Evolutionary conservation across 805 yeast species (phyloP), one percentile per base, ranked within the genome.

Genomic region (Pichia thaimueangensis): DNA sequence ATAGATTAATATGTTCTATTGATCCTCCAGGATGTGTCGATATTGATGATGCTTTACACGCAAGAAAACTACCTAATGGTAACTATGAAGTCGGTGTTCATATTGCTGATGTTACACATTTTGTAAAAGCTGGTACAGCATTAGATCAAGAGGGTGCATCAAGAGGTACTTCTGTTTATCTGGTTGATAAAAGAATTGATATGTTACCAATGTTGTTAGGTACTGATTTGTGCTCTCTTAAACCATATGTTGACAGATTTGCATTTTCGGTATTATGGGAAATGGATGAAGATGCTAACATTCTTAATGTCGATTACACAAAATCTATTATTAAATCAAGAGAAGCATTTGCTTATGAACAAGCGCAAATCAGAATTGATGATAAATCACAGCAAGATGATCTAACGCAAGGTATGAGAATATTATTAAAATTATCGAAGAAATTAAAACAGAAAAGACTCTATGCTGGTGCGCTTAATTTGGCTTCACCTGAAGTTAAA

Each of bases 11-110:
- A 31, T 93, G 99, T 61, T 84, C 95, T 20, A 93, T 93, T 53
- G 99, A 93, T 70, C 99, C 99, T 9, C 97, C 97, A 2, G 82
- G 84, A 24, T 91, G 97, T 78, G 97, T 89, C 51, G 99, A 93
- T 76, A 93, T 93, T 56, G 99, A 93, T 68, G 96, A 93, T 68
- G 98, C 99, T 1, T 69, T 93, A 37, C 99, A 93, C 59, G 97
- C 97, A 0, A 68, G 74, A 49, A 59, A 60, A 41, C 71, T 93
- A 38, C 88, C 95, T 2, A 93, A 93, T 60, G 98, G 98, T 0
- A 86, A 91, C 59, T 88, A 76, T 69, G 96, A 93, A 61, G 95
- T 93, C 43, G 99, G 99, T 57, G 99, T 93, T 24, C 99, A 93
- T 59, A 93, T 93, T 68, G 99, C 99, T 9, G 99, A 93, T 65